A percentile compares a stretch with the other conserved stretches of the same genome.
Evolutionary conservation across 768 basidiomycete genomes (phyloP).

Genomic region (Hypsizygus marmoreus): DNA sequence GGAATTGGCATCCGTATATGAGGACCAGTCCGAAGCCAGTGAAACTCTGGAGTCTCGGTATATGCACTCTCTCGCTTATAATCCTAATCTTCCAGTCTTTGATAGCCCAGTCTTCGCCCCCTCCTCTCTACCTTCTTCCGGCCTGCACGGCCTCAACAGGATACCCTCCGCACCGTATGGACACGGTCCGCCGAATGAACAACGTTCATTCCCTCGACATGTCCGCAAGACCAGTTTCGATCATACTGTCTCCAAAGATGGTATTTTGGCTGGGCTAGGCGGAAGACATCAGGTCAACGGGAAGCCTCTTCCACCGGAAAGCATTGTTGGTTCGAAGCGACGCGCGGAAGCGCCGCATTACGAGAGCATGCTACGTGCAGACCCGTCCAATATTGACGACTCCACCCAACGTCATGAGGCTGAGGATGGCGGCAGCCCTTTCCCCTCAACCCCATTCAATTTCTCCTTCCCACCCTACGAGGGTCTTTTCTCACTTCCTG

Average conservation of each 20-base stretch:
- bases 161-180: slow-evolving; percentile 42
- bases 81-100: slow-evolving; percentile 40
- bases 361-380: slow-evolving; percentile 79
- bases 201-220: slow-evolving; percentile 74
- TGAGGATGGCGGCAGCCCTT: slow-evolving; percentile 48
- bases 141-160: slow-evolving; percentile 59
- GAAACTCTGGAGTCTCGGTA: slow-evolving; percentile 28
- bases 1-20: slow-evolving; percentile 49
- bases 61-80: slow-evolving; percentile 31
- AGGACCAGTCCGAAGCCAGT: slow-evolving; percentile 40
- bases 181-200: slow-evolving; percentile 31
- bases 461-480: slow-evolving; percentile 74
- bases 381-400: slow-evolving; percentile 61
- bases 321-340: slow-evolving; percentile 71
- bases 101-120: slow-evolving; percentile 59
- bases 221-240: slow-evolving; percentile 96
- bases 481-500: slow-evolving; percentile 55
- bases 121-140: slow-evolving; percentile 73
- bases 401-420: slow-evolving; percentile 30
- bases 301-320: slow-evolving; percentile 66
- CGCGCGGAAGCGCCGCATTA: slow-evolving; percentile 80
- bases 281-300: slow-evolving; percentile 84
- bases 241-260: slow-evolving; percentile 79
- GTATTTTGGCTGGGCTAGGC: slow-evolving; percentile 55
- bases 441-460: slow-evolving; percentile 71